Percentiles rank a stretch among this genome's conserved stretches.
Evolutionary conservation across 768 basidiomycete genomes (phyloP).

Genomic region (Leccinum broughii): DNA sequence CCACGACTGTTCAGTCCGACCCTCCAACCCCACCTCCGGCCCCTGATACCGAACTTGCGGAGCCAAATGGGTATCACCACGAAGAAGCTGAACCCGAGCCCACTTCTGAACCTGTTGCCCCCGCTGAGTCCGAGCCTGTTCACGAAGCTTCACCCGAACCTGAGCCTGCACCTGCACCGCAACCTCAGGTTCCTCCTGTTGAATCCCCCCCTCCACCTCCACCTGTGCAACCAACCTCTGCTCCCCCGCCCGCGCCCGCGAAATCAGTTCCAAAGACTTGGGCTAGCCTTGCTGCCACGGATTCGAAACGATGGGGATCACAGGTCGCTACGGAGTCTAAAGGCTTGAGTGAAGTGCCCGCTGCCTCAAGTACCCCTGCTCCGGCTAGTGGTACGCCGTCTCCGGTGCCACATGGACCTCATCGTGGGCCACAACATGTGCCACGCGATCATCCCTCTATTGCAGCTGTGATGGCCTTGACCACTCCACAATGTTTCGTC

Average conservation of each 20-base stretch:
- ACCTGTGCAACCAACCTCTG: conserved; percentile 32
- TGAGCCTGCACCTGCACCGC: conserved; percentile 25
- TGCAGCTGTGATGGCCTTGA: conserved; percentile 60
- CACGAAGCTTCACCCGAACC: conserved; percentile 30
- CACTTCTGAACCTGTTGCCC: conserved; percentile 25
- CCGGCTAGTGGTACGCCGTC: conserved; percentile 43
- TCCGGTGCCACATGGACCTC: conserved; percentile 33
- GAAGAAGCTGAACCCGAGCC: conserved; percentile 36
- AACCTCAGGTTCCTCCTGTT: conserved; percentile 11
- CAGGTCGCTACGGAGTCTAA: conserved; percentile 77
- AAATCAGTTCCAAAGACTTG: conserved; percentile 73
- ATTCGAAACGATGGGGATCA: conserved; percentile 81
- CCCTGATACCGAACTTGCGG: conserved; percentile 42
- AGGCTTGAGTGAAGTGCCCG: conserved; percentile 68
- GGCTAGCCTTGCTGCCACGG: conserved; percentile 88
- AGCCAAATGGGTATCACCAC: conserved; percentile 42
- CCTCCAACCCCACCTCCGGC: conserved; percentile 36
- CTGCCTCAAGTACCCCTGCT: conserved; percentile 38
- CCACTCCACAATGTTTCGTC: conserved; percentile 85
- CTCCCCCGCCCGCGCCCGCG: conserved; percentile 33
- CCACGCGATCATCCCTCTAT: conserved; percentile 45
- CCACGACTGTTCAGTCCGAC: conserved; percentile 38
- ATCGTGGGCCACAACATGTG: conserved; percentile 38
- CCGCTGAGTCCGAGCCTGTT: conserved; percentile 27
- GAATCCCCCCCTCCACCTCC: conserved; percentile 32